phyloP scores from a whole-genome alignment of 139 green algal genomes.

The Chlorella sp. region DNA sequence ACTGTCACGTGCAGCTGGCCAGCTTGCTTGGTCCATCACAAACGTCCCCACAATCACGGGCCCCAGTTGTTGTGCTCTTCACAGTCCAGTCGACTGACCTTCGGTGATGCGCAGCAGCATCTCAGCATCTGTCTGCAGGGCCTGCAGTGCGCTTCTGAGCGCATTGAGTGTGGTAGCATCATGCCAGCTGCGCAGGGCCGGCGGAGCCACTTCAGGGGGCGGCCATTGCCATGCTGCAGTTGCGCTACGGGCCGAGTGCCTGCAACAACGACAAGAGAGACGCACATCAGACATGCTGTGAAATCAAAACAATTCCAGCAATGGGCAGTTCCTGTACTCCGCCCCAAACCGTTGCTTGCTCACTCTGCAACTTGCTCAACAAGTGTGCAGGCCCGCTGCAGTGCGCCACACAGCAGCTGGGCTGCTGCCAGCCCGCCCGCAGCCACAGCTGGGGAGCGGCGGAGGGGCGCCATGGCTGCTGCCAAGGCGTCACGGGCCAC shows the following conservation, averaged over 20 bases:
- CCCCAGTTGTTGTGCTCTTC: background rate
- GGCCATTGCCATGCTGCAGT: conserved; percentile 44
- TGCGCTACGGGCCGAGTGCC: background rate
- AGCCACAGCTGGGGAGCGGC: background rate
- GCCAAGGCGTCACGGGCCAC: background rate
- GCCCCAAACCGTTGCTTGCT: background rate
- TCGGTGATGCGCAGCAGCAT: background rate
- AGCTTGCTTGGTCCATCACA: too few species aligned
- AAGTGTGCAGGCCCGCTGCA: background rate
- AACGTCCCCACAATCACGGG: too few species aligned
- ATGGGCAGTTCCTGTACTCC: too few species aligned
- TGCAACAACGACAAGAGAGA: background rate
- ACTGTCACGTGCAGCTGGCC: background rate
- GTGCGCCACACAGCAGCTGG: background rate
- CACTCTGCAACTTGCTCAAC: background rate
- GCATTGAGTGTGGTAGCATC: background rate
- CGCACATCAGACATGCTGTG: too few species aligned
- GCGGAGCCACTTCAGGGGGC: conserved; percentile 30
- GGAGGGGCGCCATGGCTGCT: background rate
- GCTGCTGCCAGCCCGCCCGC: background rate
- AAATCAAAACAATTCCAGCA: too few species aligned
- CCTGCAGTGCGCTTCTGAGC: background rate
- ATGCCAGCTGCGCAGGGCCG: conserved; percentile 18
- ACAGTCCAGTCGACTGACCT: background rate
- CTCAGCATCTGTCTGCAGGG: background rate